A percentile compares a stretch with the other conserved stretches of the same genome.
Evolutionary conservation across 495 filamentous ascomycete genomes (phyloP).

Genomic region (Trypethelium eluteriae): DNA sequence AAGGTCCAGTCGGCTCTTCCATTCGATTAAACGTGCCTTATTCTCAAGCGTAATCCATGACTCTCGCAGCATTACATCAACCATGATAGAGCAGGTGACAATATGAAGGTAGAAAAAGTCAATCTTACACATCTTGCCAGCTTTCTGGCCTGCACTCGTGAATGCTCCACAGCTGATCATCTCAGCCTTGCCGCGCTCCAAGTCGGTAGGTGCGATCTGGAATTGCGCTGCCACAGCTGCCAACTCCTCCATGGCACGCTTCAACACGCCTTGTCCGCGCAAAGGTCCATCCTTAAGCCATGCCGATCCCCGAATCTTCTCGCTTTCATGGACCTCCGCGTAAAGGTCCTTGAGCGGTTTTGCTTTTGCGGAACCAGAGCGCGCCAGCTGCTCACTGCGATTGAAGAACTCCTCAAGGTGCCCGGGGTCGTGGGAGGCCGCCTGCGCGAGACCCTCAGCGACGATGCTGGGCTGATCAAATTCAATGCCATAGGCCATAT

Average conservation of each 20-base stretch:
- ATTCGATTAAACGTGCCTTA: constrained; percentile 34
- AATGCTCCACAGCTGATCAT: constrained; percentile 8
- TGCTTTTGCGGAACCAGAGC: background rate
- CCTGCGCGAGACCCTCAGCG: constrained; percentile 38
- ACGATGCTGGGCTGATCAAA: constrained; percentile 35
- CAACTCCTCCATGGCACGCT: constrained; percentile 4
- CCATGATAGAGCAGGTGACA: constrained; percentile 34
- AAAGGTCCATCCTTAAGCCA: background rate
- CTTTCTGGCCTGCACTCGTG: constrained; percentile 13
- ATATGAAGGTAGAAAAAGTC: constrained; percentile 42
- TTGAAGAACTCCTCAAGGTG: constrained; percentile 24
- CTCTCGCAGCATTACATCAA: constrained; percentile 27
- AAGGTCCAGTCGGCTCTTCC: constrained; percentile 36
- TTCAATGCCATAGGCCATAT: constrained; percentile 38
- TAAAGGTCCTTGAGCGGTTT: constrained; percentile 2
- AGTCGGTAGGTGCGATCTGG: background rate
- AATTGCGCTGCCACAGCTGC: constrained; percentile 3
- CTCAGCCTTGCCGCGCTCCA: background rate
- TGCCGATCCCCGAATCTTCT: background rate
- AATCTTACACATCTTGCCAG: constrained; percentile 31
- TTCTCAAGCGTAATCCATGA: constrained; percentile 24
- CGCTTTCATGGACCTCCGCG: background rate
- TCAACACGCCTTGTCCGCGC: background rate
- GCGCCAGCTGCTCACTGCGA: constrained; percentile 16
- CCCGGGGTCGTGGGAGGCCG: constrained; percentile 28